Evolutionary conservation across 352 stramenopile genomes (phyloP).

Genomic region (Globisporangium carolinianum): DNA sequence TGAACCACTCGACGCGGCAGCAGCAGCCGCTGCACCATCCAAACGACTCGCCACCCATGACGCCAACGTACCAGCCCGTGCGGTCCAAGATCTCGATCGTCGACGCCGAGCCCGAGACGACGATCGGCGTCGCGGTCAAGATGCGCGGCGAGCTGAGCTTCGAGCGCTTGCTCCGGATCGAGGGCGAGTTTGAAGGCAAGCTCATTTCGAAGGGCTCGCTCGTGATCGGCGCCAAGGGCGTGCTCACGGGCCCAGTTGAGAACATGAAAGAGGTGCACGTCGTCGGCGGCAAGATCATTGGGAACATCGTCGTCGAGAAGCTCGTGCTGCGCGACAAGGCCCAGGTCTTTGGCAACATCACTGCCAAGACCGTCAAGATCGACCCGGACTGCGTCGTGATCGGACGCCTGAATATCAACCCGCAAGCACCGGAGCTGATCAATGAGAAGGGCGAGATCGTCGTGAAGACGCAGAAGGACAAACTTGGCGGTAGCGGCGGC

Average conservation of each 20-base stretch:
- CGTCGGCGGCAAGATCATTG: slow-evolving; percentile 78
- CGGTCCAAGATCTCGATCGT: slow-evolving; percentile 63
- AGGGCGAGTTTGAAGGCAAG: slow-evolving; percentile 87
- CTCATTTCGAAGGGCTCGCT: slow-evolving; percentile 87
- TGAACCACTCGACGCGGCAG: slow-evolving; percentile 22
- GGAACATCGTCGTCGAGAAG: slow-evolving; percentile 82
- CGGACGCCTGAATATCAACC: slow-evolving; percentile 83
- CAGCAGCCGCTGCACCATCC: slow-evolving; percentile 38
- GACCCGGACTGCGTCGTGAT: slow-evolving; percentile 85
- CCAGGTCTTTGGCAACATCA: slow-evolving; percentile 87
- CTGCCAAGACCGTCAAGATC: slow-evolving; percentile 85
- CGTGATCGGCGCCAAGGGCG: slow-evolving; percentile 75
- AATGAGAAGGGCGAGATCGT: slow-evolving; percentile 79
- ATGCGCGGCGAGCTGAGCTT: slow-evolving; percentile 90
- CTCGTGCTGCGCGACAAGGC: slow-evolving; percentile 82
- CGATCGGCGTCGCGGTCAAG: slow-evolving; percentile 74
- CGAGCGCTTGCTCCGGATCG: slow-evolving; percentile 82
- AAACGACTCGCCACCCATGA: slow-evolving; percentile 50
- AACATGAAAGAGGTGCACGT: slow-evolving; percentile 88
- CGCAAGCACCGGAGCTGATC: slow-evolving; percentile 75
- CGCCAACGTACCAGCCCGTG: slow-evolving; percentile 44
- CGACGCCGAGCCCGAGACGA: slow-evolving; percentile 73
- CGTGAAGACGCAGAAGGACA: slow-evolving; percentile 22
- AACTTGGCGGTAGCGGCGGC: not conserved
- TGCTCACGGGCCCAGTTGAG: slow-evolving; percentile 74